phyloP scores from a whole-genome alignment of 495 filamentous ascomycete genomes.

The Parmelia sp. region DNA sequence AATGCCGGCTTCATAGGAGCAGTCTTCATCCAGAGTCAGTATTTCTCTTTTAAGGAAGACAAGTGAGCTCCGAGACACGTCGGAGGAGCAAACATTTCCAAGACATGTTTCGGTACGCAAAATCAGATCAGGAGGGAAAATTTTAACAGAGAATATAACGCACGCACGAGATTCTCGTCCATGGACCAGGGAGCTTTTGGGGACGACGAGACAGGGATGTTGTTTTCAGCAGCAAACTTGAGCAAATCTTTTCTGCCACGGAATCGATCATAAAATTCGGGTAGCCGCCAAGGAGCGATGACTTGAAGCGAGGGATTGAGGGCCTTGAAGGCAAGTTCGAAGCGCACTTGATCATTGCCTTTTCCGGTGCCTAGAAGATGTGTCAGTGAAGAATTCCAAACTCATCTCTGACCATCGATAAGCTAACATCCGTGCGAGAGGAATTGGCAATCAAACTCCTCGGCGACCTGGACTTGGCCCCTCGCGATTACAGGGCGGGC shows the following conservation, averaged over 20 bases:
- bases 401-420: background rate
- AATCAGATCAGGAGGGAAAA: too few relatives aligned
- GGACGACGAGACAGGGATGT: background rate
- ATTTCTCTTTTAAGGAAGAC: too few relatives aligned
- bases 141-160: too few relatives aligned
- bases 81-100: too few relatives aligned
- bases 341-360: constrained; percentile 2
- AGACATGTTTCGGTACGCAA: too few relatives aligned
- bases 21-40: background rate
- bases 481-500: constrained; percentile 85
- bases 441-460: constrained; percentile 51
- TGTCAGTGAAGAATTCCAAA: background rate
- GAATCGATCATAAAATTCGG: background rate
- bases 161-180: background rate
- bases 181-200: background rate
- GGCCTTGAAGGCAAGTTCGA: background rate
- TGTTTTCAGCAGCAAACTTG: background rate
- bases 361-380: constrained; percentile 10
- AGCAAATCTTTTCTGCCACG: background rate
- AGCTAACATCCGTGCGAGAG: constrained; percentile 13
- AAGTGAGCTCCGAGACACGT: too few relatives aligned
- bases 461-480: constrained; percentile 66
- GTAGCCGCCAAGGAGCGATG: background rate
- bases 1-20: background rate
- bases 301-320: background rate